Evolutionary conservation across 139 green algal species (phyloP), one percentile per base, ranked within the genome.

Genomic region (Micractinium sp.): DNA sequence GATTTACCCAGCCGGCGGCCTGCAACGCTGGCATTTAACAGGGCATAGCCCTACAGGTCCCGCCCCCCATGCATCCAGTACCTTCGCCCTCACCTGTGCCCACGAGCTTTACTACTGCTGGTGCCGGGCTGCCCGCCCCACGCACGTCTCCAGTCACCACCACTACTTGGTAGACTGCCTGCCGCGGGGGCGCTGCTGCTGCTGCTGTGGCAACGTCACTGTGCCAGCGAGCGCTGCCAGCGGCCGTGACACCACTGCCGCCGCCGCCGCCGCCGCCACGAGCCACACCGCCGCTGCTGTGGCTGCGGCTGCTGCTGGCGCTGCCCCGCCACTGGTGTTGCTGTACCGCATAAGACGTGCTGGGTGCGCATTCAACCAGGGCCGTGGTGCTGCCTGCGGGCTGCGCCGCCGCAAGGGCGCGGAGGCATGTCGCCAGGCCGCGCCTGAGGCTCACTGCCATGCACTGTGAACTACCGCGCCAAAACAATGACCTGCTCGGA

Each of bases 81-180:
- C 63, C 63, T 12, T 71, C 14, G 63, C 63, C 20, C 82, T 56
- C 71, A 92, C 90, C 87, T 85, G 90, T 78, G 35, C 90, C 90
- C 15, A 90, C 88, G 3, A 93, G 67, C 25, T 39, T 86, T 0
- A 95, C 74, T 13, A 88, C 73, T 0, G 93, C 93, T 19, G 92
- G 81, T 1, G 90, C 85, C 29, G 90, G 47, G 15, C 93, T 97
- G 41, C 96, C 97, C 31, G 96, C 96, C 0, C 97, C 97, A 5
- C 97, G 90, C 47, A 97, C 90, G 39, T 96, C 95, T n/a, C 96
- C 97, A 3, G 97, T 99, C 0, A 95, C 87, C 39, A 98, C 87
- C 36, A 90, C 85, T 2, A 95, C 85, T 29, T 77, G 67, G 56
- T 95, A 95, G 14, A 69, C 15, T 31, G 71, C 83, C 53, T n/a